Conservation (phyloP, 2,329 filamentous ascomycete genomes). For the Cercospora zeae-maydis region DNA sequence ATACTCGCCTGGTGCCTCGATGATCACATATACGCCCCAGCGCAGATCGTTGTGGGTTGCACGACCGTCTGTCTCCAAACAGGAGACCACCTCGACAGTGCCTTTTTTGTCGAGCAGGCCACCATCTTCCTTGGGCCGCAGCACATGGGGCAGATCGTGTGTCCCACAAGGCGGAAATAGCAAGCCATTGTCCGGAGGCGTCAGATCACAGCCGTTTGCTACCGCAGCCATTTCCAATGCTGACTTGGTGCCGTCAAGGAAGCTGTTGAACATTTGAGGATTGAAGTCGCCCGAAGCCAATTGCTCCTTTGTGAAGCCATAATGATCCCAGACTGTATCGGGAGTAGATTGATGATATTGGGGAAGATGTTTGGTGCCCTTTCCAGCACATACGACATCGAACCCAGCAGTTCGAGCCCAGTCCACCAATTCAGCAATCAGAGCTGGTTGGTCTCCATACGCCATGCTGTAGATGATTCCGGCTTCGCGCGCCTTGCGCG, state of each 20-base stretch:
- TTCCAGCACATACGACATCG: conserved; percentile 46
- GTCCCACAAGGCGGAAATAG: conserved; percentile 46
- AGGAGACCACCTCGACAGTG: conserved; percentile 47
- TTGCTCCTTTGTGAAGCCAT: conserved; percentile 47
- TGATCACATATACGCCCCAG: conserved; percentile 48
- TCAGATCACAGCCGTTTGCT: conserved; percentile 45
- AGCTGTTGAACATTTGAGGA: conserved; percentile 50
- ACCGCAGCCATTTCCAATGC: conserved; percentile 50
- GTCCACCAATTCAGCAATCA: conserved; percentile 45
- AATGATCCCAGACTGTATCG: conserved; percentile 48
- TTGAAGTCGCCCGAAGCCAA: conserved; percentile 45
- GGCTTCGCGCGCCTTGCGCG: conserved; percentile 43
- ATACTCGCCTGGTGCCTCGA: conserved; percentile 43
- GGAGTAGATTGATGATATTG: conserved; percentile 48
- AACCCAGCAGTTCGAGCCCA: conserved; percentile 47
- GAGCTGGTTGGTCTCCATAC: conserved; percentile 46
- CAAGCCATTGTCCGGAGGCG: conserved; percentile 42
- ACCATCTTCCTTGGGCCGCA: conserved; percentile 44
- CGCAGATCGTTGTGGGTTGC: conserved; percentile 42
- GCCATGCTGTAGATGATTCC: conserved; percentile 50
- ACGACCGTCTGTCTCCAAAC: conserved; percentile 44
- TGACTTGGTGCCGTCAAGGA: conserved; percentile 49
- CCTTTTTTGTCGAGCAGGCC: conserved; percentile 43
- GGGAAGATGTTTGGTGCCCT: conserved; percentile 48
- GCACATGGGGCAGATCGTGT: conserved; percentile 42